These are phyloP conservation scores for Claviceps quebecensis DNA, from an alignment of 2,329 filamentous ascomycete genomes.

Conservation along the genomic window DNA sequence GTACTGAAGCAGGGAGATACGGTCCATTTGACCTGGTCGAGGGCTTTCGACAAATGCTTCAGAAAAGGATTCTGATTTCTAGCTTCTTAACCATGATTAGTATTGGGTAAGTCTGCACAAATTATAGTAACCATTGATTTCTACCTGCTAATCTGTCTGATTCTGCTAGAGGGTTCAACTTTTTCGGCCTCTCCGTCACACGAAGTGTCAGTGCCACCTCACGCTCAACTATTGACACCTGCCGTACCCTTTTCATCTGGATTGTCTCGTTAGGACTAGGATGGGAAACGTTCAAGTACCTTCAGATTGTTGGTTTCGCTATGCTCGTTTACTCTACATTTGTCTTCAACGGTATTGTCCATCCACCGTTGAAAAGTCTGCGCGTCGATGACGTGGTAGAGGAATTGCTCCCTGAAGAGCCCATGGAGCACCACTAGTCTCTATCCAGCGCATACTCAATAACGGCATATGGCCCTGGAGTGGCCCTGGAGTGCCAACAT, in stretches of 20 bases:
- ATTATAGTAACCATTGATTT: not conserved
- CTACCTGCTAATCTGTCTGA: slow-evolving; percentile 9
- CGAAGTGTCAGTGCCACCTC: slow-evolving; percentile 81
- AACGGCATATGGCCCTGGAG: not conserved
- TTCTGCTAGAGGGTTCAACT: slow-evolving; percentile 73
- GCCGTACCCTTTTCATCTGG: slow-evolving; percentile 96
- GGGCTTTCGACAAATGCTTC: slow-evolving; percentile 67
- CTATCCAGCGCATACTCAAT: not conserved
- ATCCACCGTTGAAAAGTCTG: slow-evolving; percentile 62
- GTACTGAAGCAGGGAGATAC: slow-evolving; percentile 55
- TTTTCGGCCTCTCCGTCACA: slow-evolving; percentile 91
- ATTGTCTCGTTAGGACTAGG: slow-evolving; percentile 81
- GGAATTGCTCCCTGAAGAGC: slow-evolving; percentile 65
- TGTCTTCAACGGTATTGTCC: slow-evolving; percentile 87
- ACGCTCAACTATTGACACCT: slow-evolving; percentile 92
- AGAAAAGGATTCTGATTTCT: slow-evolving; percentile 54
- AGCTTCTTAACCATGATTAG: slow-evolving; percentile 92
- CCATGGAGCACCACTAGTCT: slow-evolving; percentile 52
- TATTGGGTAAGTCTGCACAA: slow-evolving; percentile 53
- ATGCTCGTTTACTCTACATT: slow-evolving; percentile 94
- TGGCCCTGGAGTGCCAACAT: not conserved
- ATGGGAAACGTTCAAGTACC: slow-evolving; percentile 96
- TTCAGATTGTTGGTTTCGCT: slow-evolving; percentile 80
- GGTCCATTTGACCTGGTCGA: slow-evolving; percentile 88
- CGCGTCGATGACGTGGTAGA: slow-evolving; percentile 39